A percentile compares a stretch with the other conserved stretches of the same genome.
phyloP scores from a whole-genome alignment of 225 moss, liverwort and hornwort species.

The Sphagnum contortum region DNA sequence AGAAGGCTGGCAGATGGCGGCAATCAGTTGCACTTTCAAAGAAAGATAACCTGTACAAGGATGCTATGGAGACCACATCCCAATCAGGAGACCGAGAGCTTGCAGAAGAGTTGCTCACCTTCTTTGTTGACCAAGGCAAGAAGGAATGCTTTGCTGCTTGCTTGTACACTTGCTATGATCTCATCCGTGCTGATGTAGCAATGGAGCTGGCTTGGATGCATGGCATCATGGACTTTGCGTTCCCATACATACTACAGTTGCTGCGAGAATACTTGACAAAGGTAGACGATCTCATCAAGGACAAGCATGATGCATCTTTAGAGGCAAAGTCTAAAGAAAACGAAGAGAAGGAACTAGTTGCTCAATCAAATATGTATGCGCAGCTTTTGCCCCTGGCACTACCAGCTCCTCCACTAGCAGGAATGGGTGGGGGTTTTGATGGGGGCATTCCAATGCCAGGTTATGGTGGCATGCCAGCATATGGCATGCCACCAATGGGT shows the following conservation, averaged over 20 bases:
- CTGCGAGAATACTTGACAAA: slow-evolving; percentile 90
- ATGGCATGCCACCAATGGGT: slow-evolving; percentile 95
- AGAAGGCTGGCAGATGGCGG: slow-evolving; percentile 98
- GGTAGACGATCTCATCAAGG: slow-evolving; percentile 90
- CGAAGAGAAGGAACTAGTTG: slow-evolving; percentile 83
- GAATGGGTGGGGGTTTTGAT: slow-evolving; percentile 66
- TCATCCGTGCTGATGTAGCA: slow-evolving; percentile 93
- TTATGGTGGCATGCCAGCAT: slow-evolving; percentile 78
- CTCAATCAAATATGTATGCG: slow-evolving; percentile 99
- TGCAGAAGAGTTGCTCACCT: slow-evolving; percentile 89
- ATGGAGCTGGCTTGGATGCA: slow-evolving; percentile 98
- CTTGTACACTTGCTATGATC: slow-evolving; percentile 95
- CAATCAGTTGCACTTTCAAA: slow-evolving; percentile 96
- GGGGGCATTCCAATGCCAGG: slow-evolving; percentile 55
- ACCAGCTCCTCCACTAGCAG: slow-evolving; percentile 90
- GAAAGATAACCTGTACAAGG: slow-evolving; percentile 97
- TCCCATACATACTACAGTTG: slow-evolving; percentile 86
- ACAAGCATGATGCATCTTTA: slow-evolving; percentile 57
- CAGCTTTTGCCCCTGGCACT: slow-evolving; percentile 95
- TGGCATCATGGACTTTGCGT: slow-evolving; percentile 83
- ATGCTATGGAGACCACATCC: slow-evolving; percentile 97
- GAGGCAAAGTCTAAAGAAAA: slow-evolving; percentile 72
- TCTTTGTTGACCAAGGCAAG: slow-evolving; percentile 96
- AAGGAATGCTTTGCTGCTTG: slow-evolving; percentile 98
- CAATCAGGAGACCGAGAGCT: slow-evolving; percentile 96